These are phyloP conservation scores for Huntiella abstrusa DNA, from an alignment of 2,329 filamentous ascomycete genomes.

Conservation along the genomic window DNA sequence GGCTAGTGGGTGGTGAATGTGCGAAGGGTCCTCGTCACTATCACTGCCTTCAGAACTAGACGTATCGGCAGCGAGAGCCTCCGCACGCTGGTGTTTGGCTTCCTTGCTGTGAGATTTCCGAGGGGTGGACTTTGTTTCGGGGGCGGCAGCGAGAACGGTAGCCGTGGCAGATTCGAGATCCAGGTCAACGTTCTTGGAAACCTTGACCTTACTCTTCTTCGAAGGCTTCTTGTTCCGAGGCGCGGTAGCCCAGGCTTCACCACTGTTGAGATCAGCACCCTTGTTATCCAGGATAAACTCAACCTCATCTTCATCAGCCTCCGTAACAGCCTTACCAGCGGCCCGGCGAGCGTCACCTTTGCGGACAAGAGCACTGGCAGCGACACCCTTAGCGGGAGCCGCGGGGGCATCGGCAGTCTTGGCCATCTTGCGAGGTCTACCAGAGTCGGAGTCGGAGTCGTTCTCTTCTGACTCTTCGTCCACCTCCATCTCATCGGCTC, in stretches of 20 bases:
- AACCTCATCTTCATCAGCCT: constrained; percentile 14
- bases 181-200: constrained; percentile 6
- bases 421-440: constrained; percentile 13
- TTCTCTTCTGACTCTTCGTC: constrained; percentile 14
- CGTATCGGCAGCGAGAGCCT: constrained; percentile 3
- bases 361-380: constrained; percentile 6
- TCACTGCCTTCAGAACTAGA: constrained; percentile 4
- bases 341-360: constrained; percentile 12
- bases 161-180: constrained; percentile 9
- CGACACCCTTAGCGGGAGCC: background rate
- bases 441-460: constrained; percentile 15
- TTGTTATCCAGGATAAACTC: constrained; percentile 13
- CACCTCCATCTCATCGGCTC: constrained; percentile 9
- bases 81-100: background rate
- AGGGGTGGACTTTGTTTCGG: background rate
- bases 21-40: constrained; percentile 7
- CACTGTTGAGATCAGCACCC: constrained; percentile 3
- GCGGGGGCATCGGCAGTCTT: constrained; percentile 5
- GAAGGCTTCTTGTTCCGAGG: constrained; percentile 16
- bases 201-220: constrained; percentile 14
- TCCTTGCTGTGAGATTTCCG: background rate
- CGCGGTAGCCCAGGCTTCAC: constrained; percentile 8
- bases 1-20: constrained; percentile 28
- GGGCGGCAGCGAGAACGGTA: constrained; percentile 5
- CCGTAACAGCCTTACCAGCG: constrained; percentile 13